Evolutionary conservation across 2,329 filamentous ascomycete genomes (phyloP).

Genomic region (Aspergillus alliaceus): DNA sequence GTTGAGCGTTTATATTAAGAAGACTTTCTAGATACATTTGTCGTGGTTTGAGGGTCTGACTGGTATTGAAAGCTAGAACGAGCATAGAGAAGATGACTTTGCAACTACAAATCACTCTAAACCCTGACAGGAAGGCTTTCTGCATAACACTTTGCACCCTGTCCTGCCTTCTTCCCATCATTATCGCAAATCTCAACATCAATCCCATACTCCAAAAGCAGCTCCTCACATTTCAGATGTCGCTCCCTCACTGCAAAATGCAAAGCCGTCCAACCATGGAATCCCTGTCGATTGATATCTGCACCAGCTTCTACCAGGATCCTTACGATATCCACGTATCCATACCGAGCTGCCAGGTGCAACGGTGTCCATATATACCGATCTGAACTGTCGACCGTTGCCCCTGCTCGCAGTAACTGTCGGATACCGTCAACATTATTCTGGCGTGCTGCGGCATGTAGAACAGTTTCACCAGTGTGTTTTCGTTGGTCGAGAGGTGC

Average conservation of each 20-base stretch:
- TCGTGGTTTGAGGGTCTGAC: no score
- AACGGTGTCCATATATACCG: background rate
- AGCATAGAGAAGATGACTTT: no score
- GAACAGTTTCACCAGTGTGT: background rate
- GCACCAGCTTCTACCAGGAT: background rate
- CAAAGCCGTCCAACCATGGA: background rate
- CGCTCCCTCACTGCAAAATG: background rate
- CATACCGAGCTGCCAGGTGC: background rate
- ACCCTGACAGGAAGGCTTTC: background rate
- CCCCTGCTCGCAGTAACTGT: background rate
- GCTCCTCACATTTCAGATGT: background rate
- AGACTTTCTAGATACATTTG: background rate
- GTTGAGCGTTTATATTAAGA: conserved; percentile 31
- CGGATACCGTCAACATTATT: background rate
- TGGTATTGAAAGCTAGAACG: no score
- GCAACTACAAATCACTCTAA: background rate
- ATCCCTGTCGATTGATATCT: background rate
- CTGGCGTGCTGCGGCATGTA: background rate
- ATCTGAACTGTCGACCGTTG: background rate
- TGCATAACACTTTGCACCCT: background rate
- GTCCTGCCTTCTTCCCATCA: background rate
- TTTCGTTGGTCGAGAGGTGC: background rate
- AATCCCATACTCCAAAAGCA: background rate
- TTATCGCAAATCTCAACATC: background rate
- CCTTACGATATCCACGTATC: background rate